Evolutionary conservation across 2,329 filamentous ascomycete species (phyloP).

Genomic region (Zymoseptoria crescenta): DNA sequence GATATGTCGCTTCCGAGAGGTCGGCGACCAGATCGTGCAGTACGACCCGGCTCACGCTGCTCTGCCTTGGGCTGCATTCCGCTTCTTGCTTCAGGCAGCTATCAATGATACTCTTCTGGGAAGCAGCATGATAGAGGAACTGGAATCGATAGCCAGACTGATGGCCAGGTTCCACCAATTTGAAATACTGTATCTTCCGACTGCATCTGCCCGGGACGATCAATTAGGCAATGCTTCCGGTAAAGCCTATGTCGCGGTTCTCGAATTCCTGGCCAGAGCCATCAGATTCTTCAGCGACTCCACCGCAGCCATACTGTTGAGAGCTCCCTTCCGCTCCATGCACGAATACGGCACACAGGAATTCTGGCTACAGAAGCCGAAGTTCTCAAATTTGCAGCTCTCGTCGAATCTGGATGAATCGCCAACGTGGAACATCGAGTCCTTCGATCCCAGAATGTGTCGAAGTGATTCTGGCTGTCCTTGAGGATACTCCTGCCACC

Average conservation of each 20-base stretch:
- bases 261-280: neutral
- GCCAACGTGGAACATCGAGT: neutral
- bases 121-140: neutral
- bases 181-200: neutral
- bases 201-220: neutral
- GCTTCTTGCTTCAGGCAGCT: slow-evolving; percentile 26
- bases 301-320: neutral
- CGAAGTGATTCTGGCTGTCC: no score
- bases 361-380: neutral
- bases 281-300: slow-evolving; percentile 1
- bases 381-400: neutral
- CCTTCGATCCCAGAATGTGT: no score
- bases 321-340: neutral
- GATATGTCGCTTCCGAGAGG: no score
- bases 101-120: neutral
- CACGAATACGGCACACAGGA: neutral
- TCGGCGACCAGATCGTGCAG: slow-evolving; percentile 26
- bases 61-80: slow-evolving; percentile 28
- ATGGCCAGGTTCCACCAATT: neutral
- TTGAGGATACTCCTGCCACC: no score
- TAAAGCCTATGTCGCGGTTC: neutral
- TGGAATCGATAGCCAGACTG: neutral
- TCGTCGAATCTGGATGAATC: neutral
- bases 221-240: neutral
- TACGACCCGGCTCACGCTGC: slow-evolving; percentile 29